Base-by-base conservation (phyloP, 1,284 basidiomycete species). In the Trichosporon inkin region DNA sequence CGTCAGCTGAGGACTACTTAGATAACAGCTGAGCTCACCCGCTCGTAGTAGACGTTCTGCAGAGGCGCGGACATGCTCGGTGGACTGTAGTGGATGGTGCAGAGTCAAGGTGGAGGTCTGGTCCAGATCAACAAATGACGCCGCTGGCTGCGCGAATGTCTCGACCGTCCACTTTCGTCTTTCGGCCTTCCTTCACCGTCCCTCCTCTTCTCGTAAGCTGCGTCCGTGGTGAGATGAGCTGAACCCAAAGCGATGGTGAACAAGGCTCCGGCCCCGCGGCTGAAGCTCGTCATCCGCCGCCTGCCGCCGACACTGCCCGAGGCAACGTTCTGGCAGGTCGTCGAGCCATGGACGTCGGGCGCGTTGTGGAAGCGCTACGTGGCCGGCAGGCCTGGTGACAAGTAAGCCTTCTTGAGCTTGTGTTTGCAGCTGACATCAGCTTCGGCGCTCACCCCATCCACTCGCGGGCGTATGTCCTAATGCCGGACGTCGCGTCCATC, bases 271-370 rank as follows among this genome's bases (percentile, higher is more conserved):
- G 61, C 66, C 13, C 67, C 61, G 64, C 85, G 89, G 11, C 82
- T 93, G 71, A 98, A 98, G 82, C 87, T 88, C 22, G 84, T 97
- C 66, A 86, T 98, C 20, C 86, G 94, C 34, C 81, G 92, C 22
- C 81, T 98, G 7, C 95, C 95, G 1, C 89, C 94, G 10, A 93
- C 92, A 68, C 81, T 99, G 1, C 94, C 95, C 1, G 92, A 93
- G 70, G 85, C 86, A 1, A 80, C 95, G 55, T 98, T 99, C 78
- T 98, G 95, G 95, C 84, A 88, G 68, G 90, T 88, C 63, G 90
- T 95, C 4, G 82, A 86, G 57, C 79, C 83, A 1, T 98, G 92
- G 92, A 86, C 95, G 16, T 82, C 84, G 0, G 86, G 89, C 6
- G 86, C 90, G 38, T 74, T 79, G 7, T 91, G 87, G 88, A 88